Percentiles rank a stretch among this genome's conserved stretches.
phyloP scores from a whole-genome alignment of 257 asterid species.

The Solanum medicagineum region DNA sequence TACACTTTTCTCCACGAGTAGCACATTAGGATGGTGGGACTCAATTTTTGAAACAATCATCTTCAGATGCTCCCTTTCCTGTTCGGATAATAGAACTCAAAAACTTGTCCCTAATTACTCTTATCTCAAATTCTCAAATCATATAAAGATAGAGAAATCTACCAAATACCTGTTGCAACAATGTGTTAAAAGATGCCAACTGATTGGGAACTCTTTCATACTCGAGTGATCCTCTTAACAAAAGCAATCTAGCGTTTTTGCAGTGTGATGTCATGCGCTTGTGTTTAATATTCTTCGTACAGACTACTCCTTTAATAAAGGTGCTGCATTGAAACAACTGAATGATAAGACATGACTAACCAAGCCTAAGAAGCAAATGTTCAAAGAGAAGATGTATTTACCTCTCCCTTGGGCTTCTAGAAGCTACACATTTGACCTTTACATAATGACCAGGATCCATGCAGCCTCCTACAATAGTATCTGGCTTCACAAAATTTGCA shows the following conservation, averaged over 20 bases:
- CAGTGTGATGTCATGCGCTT: constrained; percentile 86
- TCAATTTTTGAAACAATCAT: constrained; percentile 71
- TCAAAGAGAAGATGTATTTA: constrained; percentile 13
- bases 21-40: constrained; percentile 80
- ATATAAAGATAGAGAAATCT: not conserved
- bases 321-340: constrained; percentile 39
- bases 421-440: constrained; percentile 86
- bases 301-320: constrained; percentile 77
- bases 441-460: constrained; percentile 94
- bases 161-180: constrained; percentile 63
- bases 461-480: constrained; percentile 87
- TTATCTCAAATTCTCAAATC: not conserved
- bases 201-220: constrained; percentile 76
- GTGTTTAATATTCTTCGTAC: constrained; percentile 92
- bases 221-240: constrained; percentile 93
- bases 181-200: constrained; percentile 77
- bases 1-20: constrained; percentile 88
- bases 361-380: constrained; percentile 12
- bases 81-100: constrained; percentile 5
- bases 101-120: constrained; percentile 3
- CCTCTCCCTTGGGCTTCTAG: constrained; percentile 81
- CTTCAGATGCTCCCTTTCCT: constrained; percentile 88
- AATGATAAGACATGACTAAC: not conserved
- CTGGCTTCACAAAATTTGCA: constrained; percentile 79
- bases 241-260: constrained; percentile 71